Conservation (phyloP, 768 basidiomycete species). For the Amanita polypyramis region DNA sequence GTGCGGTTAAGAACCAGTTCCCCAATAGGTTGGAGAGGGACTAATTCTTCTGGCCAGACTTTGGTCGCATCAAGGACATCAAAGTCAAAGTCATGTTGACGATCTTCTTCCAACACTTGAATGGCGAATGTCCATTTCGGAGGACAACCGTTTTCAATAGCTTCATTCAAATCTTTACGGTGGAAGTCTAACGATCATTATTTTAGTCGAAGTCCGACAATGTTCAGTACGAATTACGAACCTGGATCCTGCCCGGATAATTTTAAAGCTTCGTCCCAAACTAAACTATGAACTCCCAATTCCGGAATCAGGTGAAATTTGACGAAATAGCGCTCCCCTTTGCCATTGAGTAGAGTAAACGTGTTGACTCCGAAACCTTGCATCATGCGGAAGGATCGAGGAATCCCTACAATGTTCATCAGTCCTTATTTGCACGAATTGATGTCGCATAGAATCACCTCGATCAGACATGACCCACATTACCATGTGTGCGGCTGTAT, state of each 20-base stretch:
- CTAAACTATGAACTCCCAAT: slow-evolving; percentile 71
- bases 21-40: slow-evolving; percentile 71
- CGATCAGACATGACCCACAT: slow-evolving; percentile 86
- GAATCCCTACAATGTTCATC: slow-evolving; percentile 36
- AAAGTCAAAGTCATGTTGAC: slow-evolving; percentile 78
- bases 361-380: slow-evolving; percentile 88
- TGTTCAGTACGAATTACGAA: slow-evolving; percentile 14
- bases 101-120: slow-evolving; percentile 56
- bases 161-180: slow-evolving; percentile 77
- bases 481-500: slow-evolving; percentile 52
- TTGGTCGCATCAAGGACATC: slow-evolving; percentile 85
- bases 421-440: neutral
- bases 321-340: slow-evolving; percentile 68
- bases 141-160: slow-evolving; percentile 59
- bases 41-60: slow-evolving; percentile 72
- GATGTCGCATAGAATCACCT: slow-evolving; percentile 14
- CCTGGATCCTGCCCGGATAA: slow-evolving; percentile 75
- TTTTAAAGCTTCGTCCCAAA: slow-evolving; percentile 90
- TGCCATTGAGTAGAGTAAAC: slow-evolving; percentile 58
- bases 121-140: slow-evolving; percentile 78
- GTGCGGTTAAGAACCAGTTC: slow-evolving; percentile 55
- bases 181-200: slow-evolving; percentile 56
- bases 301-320: slow-evolving; percentile 83
- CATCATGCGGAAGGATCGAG: slow-evolving; percentile 82
- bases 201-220: neutral